Base-by-base conservation (phyloP, 2,329 filamentous ascomycete species). In the Pezicula neosporulosa region DNA sequence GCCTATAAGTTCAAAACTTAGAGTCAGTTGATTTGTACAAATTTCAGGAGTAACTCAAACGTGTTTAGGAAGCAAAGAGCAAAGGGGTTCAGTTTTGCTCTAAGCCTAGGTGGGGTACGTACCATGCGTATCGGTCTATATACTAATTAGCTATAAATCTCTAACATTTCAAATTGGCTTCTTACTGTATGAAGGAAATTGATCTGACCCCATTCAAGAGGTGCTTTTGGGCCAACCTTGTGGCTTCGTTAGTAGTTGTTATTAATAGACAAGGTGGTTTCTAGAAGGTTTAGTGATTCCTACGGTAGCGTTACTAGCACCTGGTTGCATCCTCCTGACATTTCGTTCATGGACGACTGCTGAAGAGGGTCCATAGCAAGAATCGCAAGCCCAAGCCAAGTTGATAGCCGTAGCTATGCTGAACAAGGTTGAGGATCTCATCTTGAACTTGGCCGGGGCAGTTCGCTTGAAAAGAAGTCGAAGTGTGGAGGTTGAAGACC, bases 241-340 rank as follows among this genome's bases (percentile, higher is more conserved):
- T 24, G 24, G 24, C 24, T 24, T 24, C 24, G 24, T 24, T 24
- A 24, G 24, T 24, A 24, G 5, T 24, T 24, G 6, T 24, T 4
- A 24, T 4, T 24, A 6, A 6, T 6, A 24, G 24, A 24, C 24
- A 24, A 24, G 24, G 6, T 4, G 24, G 6, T 4, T 24, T 24
- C 24, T 24, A 4, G n/a, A n/a, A n/a, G n/a, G 7, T 24, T 24
- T 24, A 24, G 24, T 24, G 24, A 24, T 24, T 4, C 24, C 24
- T 24, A 24, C 24, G 0, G 65, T 63, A 24, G 75, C 74, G 39
- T 71, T 68, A 21, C 66, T 64, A 1, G 72, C 72, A 16, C 70
- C 73, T 0, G 74, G 74, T 56, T 78, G 75, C 63, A 77, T 77
- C 39, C 75, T 71, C 61, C 75, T 75, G 52, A 74, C 73, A 51